These are phyloP conservation scores for Omphalotus guepiniiformis DNA, from an alignment of 768 basidiomycete genomes.

Conservation along the genomic window DNA sequence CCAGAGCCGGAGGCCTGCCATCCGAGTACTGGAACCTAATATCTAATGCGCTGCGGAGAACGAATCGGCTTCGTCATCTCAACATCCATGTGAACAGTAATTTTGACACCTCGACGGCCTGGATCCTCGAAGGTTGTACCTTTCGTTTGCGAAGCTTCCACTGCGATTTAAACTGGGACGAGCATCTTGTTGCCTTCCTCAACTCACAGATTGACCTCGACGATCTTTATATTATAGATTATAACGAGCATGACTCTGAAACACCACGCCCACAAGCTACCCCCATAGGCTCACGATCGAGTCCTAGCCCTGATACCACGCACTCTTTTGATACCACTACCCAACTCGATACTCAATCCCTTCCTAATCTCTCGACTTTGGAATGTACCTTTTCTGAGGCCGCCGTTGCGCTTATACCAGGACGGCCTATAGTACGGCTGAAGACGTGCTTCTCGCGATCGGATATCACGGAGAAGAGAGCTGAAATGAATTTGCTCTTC, in stretches of 20 bases:
- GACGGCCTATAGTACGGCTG: constrained; percentile 54
- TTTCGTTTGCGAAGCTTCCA: constrained; percentile 60
- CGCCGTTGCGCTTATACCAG: constrained; percentile 50
- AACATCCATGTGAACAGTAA: constrained; percentile 42
- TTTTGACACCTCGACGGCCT: constrained; percentile 29
- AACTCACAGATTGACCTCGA: constrained; percentile 40
- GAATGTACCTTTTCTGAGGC: constrained; percentile 71
- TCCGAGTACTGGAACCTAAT: constrained; percentile 47
- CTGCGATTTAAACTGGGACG: constrained; percentile 66
- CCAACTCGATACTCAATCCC: constrained; percentile 16
- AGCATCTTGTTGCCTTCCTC: constrained; percentile 48
- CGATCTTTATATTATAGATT: constrained; percentile 49
- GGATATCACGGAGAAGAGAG: constrained; percentile 42
- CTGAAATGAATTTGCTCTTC: constrained; percentile 47
- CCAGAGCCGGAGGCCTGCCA: constrained; percentile 16
- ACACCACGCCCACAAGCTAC: constrained; percentile 15
- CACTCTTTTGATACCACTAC: neutral
- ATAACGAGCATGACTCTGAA: constrained; percentile 28
- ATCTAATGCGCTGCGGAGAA: constrained; percentile 45
- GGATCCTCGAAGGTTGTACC: constrained; percentile 36
- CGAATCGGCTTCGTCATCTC: constrained; percentile 44
- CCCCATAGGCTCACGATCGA: constrained; percentile 6
- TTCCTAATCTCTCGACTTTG: constrained; percentile 48
- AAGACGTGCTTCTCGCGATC: constrained; percentile 67
- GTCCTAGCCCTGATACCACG: constrained; percentile 5